A percentile compares a stretch with the other conserved stretches of the same genome.
Conservation (phyloP, 345 rosid genomes). For the Pelargonium nanum region DNA sequence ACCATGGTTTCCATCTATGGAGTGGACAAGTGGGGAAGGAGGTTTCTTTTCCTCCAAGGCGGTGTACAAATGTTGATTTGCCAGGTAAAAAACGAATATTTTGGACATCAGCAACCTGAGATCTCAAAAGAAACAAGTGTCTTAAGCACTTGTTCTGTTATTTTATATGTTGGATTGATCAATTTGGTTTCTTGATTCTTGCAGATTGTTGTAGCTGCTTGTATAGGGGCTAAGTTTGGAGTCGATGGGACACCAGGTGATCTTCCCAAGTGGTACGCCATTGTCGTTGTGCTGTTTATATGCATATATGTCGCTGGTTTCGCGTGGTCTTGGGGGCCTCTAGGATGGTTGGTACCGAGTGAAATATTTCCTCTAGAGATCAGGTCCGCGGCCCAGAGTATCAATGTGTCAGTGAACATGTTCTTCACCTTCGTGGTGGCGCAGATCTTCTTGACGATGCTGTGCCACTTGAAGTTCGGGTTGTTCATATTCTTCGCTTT, state of each 20-base stretch:
- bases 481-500: conserved; percentile 52
- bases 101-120: too few relatives aligned
- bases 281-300: conserved; percentile 74
- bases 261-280: conserved; percentile 73
- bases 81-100: conserved; percentile 37
- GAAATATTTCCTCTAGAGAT: conserved; percentile 88
- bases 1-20: conserved; percentile 67
- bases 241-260: conserved; percentile 46
- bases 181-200: neutral
- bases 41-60: conserved; percentile 72
- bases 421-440: conserved; percentile 68
- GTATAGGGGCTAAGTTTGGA: conserved; percentile 82
- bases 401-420: conserved; percentile 87
- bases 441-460: conserved; percentile 63
- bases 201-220: conserved; percentile 49
- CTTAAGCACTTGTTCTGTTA: too few relatives aligned
- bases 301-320: conserved; percentile 76
- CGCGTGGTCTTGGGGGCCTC: conserved; percentile 98
- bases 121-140: too few relatives aligned
- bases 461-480: conserved; percentile 78
- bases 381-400: conserved; percentile 82
- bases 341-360: conserved; percentile 88
- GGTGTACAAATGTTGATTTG: conserved; percentile 77
- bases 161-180: neutral
- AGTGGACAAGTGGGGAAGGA: conserved; percentile 82